Base-by-base conservation (phyloP, 208 protist species). In the Naegleria gruberi region DNA sequence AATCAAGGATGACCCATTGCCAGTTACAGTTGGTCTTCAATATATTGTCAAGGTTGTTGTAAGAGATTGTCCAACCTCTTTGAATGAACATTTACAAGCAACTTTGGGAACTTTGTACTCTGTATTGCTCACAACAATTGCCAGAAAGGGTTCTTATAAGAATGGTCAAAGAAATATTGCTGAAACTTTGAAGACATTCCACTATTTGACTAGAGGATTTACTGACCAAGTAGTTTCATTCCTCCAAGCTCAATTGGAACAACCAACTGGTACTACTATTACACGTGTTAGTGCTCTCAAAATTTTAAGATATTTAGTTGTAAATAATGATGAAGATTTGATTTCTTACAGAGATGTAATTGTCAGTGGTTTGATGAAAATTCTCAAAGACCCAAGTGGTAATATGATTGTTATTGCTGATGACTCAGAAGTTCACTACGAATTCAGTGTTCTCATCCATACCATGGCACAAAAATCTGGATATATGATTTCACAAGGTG, bases 161-260 rank as follows among this genome's bases (percentile, higher is more conserved):
- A 88, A 89, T 4, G 30, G 37, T 4, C 6, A 45, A 43, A 41
- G 51, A 77, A 89, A 89, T 77, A 17, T 34, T 30, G 6, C 41
- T n/a, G 47, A 77, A 37, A 15, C 46, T 26, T 81, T 81, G 17
- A 77, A 12, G 40, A 34, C 15, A n/a, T 77, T 77, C 26, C 26
- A 77, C 8, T n/a, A 8, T 30, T 23, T 89, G 44, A 4, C 17
- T 37, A 89, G 46, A 8, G 40, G 12, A 19, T 89, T 37, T 42
- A 77, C 40, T 8, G 86, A 89, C 81, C 34, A 77, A 46, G 46
- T 89, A 37, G 12, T 89, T n/a, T 45, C 47, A 8, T 89, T 73
- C 17, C 0, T 89, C 5, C 46, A 46, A 7, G 7, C 40, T 30
- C 45, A 77, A 43, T 46, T 77, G 5, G 86, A 89, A 46, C 6